A percentile compares a stretch with the other conserved stretches of the same genome.
phyloP scores from a whole-genome alignment of 192 early-diverging fungal species.

The Funneliformis mosseae region DNA sequence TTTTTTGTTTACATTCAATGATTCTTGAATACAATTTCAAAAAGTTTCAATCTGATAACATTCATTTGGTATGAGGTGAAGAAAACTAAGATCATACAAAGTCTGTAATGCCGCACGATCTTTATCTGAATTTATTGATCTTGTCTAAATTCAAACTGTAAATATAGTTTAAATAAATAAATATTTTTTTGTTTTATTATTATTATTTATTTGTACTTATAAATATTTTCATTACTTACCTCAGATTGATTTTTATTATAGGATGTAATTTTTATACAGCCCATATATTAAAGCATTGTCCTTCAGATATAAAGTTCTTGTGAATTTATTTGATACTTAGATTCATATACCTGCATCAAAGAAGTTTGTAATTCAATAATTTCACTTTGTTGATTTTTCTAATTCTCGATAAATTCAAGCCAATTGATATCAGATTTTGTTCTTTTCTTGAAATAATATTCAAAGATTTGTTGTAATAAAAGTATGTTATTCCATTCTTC shows the following conservation, averaged over 20 bases:
- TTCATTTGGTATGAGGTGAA: too few species aligned
- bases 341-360: background rate
- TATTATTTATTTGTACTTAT: too few species aligned
- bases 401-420: background rate
- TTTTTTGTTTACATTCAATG: background rate
- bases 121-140: too few species aligned
- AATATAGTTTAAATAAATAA: too few species aligned
- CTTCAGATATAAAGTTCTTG: background rate
- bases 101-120: too few species aligned
- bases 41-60: too few species aligned
- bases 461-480: background rate
- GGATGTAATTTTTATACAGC: background rate
- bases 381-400: background rate
- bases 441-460: background rate
- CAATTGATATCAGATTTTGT: background rate
- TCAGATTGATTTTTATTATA: background rate
- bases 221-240: too few species aligned
- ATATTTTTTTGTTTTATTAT: too few species aligned
- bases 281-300: background rate
- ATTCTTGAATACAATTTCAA: too few species aligned
- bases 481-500: background rate
- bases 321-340: background rate
- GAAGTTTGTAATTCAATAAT: constrained; percentile 10
- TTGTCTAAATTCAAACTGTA: too few species aligned
- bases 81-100: too few species aligned